Base-by-base conservation (phyloP, 2,329 filamentous ascomycete genomes). In the Aspergillus brunneoviolaceus region DNA sequence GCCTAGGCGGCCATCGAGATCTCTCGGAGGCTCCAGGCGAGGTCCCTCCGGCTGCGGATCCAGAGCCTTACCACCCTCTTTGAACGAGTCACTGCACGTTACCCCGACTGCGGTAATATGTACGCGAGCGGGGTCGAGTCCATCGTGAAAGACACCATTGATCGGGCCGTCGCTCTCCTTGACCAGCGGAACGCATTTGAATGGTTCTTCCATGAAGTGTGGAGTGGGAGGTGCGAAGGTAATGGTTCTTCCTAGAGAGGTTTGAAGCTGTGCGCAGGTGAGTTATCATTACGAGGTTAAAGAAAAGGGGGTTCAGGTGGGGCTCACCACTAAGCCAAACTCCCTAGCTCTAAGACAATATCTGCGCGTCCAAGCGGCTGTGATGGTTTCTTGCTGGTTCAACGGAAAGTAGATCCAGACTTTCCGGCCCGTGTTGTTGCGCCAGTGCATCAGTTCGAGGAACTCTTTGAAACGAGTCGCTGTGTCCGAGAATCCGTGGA, bases 331-430 rank as follows among this genome's bases (percentile, higher is more conserved):
- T 10, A 65, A 55, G 25, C 25, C 16, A 51, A 58, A 55, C 12
- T 48, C 23, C 9, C 19, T 49, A 21, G 4, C 16, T n/a, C 49
- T 27, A 49, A 14, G 14, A 9, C 16, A 57, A 29, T 29, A 29
- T 9, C 55, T 55, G 53, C 60, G 56, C 14, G 58, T 47, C 63
- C 60, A 65, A 54, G 56, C 61, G 25, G 51, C 54, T 55, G 23
- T 49, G 14, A 64, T 60, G 23, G 16, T 14, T 49, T 62, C 60
- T 23, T 55, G 16, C n/a, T 7, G 11, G 58, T 65, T 63, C 3
- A 67, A 19, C 1, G 58, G 60, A 25, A 65, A 63, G 29, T 60
- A 66, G 7, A 65, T 62, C 61, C 56, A 65, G n/a, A 53, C 35
- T 12, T 35, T 62, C 10, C 51, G 12, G 10, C 35, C 59, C 1